Conservation (phyloP, 2,329 filamentous ascomycete species). For the Diaporthe humulicola region DNA sequence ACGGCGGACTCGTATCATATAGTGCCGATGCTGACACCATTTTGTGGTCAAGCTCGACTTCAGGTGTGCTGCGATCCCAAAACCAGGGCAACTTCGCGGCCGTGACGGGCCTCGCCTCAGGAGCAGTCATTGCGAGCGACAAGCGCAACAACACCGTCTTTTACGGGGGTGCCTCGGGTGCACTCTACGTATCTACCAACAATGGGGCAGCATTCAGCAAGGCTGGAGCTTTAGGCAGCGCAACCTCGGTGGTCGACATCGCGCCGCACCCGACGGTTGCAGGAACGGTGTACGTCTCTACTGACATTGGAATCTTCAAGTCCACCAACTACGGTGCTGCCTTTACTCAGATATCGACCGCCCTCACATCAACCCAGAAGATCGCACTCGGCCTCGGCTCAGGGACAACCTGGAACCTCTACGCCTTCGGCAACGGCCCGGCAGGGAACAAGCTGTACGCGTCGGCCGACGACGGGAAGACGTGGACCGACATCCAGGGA, state of each 20-base stretch:
- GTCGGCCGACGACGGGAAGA: conserved; percentile 56
- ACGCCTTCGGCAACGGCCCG: conserved; percentile 60
- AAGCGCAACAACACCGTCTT: conserved; percentile 66
- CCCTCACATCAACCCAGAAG: conserved; percentile 55
- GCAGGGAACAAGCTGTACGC: conserved; percentile 60
- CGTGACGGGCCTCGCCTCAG: conserved; percentile 59
- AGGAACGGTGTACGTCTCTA: conserved; percentile 72
- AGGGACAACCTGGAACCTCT: conserved; percentile 58
- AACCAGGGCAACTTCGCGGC: conserved; percentile 57
- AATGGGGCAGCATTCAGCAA: conserved; percentile 60
- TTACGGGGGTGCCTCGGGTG: conserved; percentile 61
- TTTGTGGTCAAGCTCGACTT: conserved; percentile 59
- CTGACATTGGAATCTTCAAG: conserved; percentile 66
- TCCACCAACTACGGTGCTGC: conserved; percentile 64
- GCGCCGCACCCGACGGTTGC: conserved; percentile 68
- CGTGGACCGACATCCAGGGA: conserved; percentile 63
- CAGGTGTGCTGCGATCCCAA: conserved; percentile 58
- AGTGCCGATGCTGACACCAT: conserved; percentile 65
- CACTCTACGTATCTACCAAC: conserved; percentile 66
- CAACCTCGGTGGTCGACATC: conserved; percentile 65
- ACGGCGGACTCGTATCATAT: conserved; percentile 62
- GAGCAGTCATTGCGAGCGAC: conserved; percentile 66
- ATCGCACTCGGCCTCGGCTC: conserved; percentile 59
- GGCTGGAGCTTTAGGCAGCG: conserved; percentile 53
- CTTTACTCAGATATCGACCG: conserved; percentile 56